Evolutionary conservation across 192 early-diverging fungal species (phyloP).

Genomic region (Coemansia sp.): DNA sequence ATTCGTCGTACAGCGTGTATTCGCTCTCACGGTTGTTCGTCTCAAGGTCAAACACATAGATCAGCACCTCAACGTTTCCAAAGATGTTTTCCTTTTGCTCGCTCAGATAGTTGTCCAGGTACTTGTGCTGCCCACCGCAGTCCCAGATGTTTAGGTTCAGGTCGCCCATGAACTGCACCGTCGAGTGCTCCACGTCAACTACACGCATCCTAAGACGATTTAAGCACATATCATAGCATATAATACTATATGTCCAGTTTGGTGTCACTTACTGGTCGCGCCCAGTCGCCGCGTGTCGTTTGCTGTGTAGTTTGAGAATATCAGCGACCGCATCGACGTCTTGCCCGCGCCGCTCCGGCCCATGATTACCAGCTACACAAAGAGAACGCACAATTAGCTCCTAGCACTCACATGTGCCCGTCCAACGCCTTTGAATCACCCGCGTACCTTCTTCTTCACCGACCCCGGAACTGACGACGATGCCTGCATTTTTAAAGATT

Average conservation of each 20-base stretch:
- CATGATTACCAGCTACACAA: constrained; percentile 89
- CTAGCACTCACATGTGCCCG: background rate
- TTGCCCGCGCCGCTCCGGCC: constrained; percentile 96
- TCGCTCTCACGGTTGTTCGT: constrained; percentile 88
- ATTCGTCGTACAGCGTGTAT: constrained; percentile 86
- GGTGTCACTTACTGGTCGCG: no score
- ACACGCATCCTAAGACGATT: no score
- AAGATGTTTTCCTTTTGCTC: constrained; percentile 94
- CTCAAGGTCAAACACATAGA: constrained; percentile 98
- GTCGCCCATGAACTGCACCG: constrained; percentile 93
- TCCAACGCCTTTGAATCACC: background rate
- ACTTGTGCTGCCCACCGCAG: constrained; percentile 92
- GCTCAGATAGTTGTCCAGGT: constrained; percentile 96
- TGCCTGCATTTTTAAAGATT: constrained; percentile 8
- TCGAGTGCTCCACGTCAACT: constrained; percentile 97
- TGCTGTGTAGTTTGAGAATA: constrained; percentile 97
- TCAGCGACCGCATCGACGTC: constrained; percentile 98
- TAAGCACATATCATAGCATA: no score
- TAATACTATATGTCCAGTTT: no score
- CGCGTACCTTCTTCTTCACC: constrained; percentile 12
- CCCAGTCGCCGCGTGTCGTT: constrained; percentile 92
- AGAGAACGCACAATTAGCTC: background rate
- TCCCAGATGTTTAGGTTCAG: constrained; percentile 98
- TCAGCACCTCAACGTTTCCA: constrained; percentile 97
- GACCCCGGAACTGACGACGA: background rate